Base-by-base conservation (phyloP, 2,329 filamentous ascomycete species). In the Cryphonectria nitschkei region DNA sequence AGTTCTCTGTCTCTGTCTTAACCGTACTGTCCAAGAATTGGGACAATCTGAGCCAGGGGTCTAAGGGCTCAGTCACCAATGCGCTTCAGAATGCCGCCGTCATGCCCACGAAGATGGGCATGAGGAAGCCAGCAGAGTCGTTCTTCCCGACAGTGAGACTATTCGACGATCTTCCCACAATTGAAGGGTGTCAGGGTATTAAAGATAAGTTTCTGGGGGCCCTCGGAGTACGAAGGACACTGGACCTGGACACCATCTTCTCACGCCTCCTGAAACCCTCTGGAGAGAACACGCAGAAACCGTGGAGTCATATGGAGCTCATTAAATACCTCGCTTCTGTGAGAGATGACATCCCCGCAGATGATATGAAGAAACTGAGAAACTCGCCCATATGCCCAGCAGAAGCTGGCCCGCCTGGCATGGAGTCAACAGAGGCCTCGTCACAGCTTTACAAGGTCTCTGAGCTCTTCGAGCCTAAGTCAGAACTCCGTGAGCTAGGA, bases 311-410 rank as follows among this genome's bases (percentile, higher is more conserved):
- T 78, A 90, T 97, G 72, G 95, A 99, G 78, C 85, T 99, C 37
- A 94, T 99, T 80, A 95, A 94, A 76, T 99, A 99, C 76, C 87
- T 99, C 60, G 89, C 95, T 14, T 97, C 95, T 11, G 96, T 99
- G 39, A 90, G 89, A 72, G 89, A 93, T 67, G 96, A 99, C 75
- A 98, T 99, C 72, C 96, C 96, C 0, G 80, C 83, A 13, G 90
- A 91, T 65, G 96, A 99, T 78, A 87, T 98, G 68, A 90, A 89
- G 74, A 93, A 92, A 76, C 85, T 99, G 34, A 91, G 88, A 69
- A 87, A 90, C 65, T 94, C 94, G 0, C 89, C 89, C 14, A 93
- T 98, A 60, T 95, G 95, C 76, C 93, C 94, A 13, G 92, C 92
- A 3, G 94, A 97, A 79, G 84, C 84, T 64, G 88, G 88, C 0